Conservation (phyloP, 805 yeast genomes). For the Cyberlindnera subsufficiens region DNA sequence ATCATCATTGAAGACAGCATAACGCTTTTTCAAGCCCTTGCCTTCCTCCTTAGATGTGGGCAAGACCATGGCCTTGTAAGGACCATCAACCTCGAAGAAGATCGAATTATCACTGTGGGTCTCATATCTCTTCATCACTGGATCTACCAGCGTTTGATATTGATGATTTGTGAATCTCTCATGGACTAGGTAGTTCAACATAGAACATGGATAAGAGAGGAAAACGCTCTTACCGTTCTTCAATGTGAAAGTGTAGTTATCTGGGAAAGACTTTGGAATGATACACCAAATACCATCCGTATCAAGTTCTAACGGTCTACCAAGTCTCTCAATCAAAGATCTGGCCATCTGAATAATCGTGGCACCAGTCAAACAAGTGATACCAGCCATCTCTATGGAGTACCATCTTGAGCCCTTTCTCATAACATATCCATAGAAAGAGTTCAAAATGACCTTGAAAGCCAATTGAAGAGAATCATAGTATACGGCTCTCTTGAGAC, state of each 20-base stretch:
- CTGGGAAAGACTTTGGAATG: conserved; percentile 89
- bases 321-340: conserved; percentile 81
- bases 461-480: conserved; percentile 96
- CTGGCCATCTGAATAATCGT: conserved; percentile 98
- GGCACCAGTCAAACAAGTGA: conserved; percentile 96
- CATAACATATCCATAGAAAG: conserved; percentile 98
- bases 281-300: conserved; percentile 99
- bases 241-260: conserved; percentile 64
- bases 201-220: conserved; percentile 90
- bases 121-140: conserved; percentile 59
- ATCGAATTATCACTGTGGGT: conserved; percentile 87
- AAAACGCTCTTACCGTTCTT: conserved; percentile 72
- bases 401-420: conserved; percentile 99
- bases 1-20: conserved; percentile 94
- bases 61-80: conserved; percentile 93
- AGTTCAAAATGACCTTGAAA: conserved; percentile 92
- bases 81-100: conserved; percentile 98
- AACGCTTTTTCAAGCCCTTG: conserved; percentile 90
- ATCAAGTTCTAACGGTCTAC: conserved; percentile 92
- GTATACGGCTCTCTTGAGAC: conserved; percentile 86
- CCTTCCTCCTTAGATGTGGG: conserved; percentile 98
- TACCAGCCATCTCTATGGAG: conserved; percentile 99
- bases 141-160: conserved; percentile 81
- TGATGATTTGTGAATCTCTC: conserved; percentile 89
- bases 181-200: conserved; percentile 92